Conservation (phyloP, 768 basidiomycete genomes). For the Hygrocybe punicea region DNA sequence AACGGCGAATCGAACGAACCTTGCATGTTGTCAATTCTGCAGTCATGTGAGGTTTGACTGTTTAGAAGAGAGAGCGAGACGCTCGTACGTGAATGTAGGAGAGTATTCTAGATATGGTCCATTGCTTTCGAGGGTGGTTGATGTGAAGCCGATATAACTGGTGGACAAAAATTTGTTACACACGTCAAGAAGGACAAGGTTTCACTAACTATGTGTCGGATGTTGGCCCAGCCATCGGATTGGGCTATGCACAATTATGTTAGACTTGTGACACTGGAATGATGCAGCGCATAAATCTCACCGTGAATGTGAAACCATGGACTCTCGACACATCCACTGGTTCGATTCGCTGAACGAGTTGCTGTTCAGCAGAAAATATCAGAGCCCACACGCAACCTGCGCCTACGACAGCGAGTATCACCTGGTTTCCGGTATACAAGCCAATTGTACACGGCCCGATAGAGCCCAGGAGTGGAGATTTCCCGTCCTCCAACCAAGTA, state of each 20-base stretch:
- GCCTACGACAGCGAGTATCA: constrained; percentile 29
- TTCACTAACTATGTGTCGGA: constrained; percentile 55
- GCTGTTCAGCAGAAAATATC: too few species aligned
- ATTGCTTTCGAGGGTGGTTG: constrained; percentile 31
- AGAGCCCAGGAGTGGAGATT: constrained; percentile 41
- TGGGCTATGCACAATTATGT: constrained; percentile 40
- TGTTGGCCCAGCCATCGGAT: constrained; percentile 53
- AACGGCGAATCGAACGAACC: constrained; percentile 54
- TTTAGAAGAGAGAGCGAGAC: not conserved
- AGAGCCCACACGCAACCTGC: too few species aligned
- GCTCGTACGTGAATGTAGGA: constrained; percentile 53
- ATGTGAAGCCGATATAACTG: constrained; percentile 64
- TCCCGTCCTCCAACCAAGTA: constrained; percentile 64
- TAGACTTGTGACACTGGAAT: not conserved
- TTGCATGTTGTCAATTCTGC: constrained; percentile 55
- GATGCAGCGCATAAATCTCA: constrained; percentile 19
- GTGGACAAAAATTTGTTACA: constrained; percentile 4
- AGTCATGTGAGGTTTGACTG: not conserved
- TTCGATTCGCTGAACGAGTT: constrained; percentile 54
- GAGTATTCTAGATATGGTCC: constrained; percentile 47
- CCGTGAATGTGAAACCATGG: constrained; percentile 55
- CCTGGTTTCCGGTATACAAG: constrained; percentile 56
- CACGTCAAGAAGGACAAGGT: not conserved
- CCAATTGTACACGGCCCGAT: constrained; percentile 55
- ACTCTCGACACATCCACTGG: constrained; percentile 51